Evolutionary conservation across 2,329 filamentous ascomycete genomes (phyloP).

Genomic region (Calonectria hongkongensis): DNA sequence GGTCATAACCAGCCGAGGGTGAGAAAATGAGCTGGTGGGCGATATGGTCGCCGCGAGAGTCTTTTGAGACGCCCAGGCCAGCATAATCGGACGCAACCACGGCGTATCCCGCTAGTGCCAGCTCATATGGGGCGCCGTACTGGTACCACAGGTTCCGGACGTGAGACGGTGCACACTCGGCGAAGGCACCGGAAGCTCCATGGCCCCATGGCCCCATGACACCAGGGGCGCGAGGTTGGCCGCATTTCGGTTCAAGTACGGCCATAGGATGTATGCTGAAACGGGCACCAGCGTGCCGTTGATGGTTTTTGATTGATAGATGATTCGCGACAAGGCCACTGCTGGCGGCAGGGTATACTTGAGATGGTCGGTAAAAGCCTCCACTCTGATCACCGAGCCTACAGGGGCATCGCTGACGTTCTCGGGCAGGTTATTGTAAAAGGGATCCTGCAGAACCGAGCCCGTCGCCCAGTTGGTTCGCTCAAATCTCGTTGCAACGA

Average conservation of each 20-base stretch:
- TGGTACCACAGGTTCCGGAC: slow-evolving; percentile 64
- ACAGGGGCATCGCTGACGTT: slow-evolving; percentile 35
- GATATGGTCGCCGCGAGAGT: slow-evolving; percentile 59
- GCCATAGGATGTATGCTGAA: slow-evolving; percentile 71
- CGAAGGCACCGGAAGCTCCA: slow-evolving; percentile 65
- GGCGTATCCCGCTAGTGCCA: slow-evolving; percentile 65
- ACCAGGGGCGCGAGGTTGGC: slow-evolving; percentile 57
- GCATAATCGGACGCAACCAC: slow-evolving; percentile 68
- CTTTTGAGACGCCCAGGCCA: slow-evolving; percentile 63
- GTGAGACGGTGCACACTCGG: slow-evolving; percentile 63
- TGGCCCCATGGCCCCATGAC: slow-evolving; percentile 68
- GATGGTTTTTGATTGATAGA: slow-evolving; percentile 67
- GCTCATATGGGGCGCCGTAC: slow-evolving; percentile 60
- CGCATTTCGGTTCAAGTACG: slow-evolving; percentile 55
- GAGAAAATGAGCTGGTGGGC: slow-evolving; percentile 63
- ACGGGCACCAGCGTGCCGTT: slow-evolving; percentile 68
- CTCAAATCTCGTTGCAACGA: slow-evolving; percentile 41
- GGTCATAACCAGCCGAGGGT: slow-evolving; percentile 64
- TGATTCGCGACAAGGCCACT: slow-evolving; percentile 67
- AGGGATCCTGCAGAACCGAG: slow-evolving; percentile 23
- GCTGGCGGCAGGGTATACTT: slow-evolving; percentile 63
- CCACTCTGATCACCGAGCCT: slow-evolving; percentile 63
- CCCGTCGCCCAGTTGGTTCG: slow-evolving; percentile 42
- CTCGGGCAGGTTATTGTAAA: slow-evolving; percentile 19
- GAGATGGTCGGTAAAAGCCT: slow-evolving; percentile 61